phyloP scores from a whole-genome alignment of 2,329 filamentous ascomycete genomes.

The Fusarium vanettenii region DNA sequence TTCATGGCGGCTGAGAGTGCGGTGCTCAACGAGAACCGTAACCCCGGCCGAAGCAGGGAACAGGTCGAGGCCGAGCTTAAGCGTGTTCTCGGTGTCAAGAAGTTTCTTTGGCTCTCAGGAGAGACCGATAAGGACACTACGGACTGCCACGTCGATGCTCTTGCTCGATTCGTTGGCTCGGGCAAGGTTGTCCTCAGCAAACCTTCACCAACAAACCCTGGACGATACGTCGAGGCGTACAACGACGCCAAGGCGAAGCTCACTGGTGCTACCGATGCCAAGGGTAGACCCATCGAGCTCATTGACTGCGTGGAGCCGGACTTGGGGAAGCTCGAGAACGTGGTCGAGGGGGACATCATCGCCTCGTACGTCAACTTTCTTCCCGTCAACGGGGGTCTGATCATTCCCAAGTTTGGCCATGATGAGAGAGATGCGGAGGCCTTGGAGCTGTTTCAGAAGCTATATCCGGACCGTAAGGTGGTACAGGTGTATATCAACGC shows the following conservation, averaged over 20 bases:
- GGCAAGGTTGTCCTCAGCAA: background rate
- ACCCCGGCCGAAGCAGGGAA: background rate
- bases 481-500: constrained; percentile 4
- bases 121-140: background rate
- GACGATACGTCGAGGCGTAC: background rate
- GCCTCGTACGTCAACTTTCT: constrained; percentile 1
- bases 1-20: background rate
- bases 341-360: background rate
- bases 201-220: background rate
- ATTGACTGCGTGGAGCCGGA: background rate
- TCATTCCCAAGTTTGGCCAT: background rate
- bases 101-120: background rate
- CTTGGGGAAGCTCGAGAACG: background rate
- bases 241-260: background rate
- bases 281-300: background rate
- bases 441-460: background rate
- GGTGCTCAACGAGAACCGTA: background rate
- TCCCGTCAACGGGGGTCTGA: background rate
- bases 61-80: background rate
- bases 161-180: background rate
- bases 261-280: background rate
- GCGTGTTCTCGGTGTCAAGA: background rate
- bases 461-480: background rate
- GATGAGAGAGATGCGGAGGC: background rate
- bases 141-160: background rate